Base-by-base conservation (phyloP, 139 green algal species). In the Coelastrella sp. region DNA sequence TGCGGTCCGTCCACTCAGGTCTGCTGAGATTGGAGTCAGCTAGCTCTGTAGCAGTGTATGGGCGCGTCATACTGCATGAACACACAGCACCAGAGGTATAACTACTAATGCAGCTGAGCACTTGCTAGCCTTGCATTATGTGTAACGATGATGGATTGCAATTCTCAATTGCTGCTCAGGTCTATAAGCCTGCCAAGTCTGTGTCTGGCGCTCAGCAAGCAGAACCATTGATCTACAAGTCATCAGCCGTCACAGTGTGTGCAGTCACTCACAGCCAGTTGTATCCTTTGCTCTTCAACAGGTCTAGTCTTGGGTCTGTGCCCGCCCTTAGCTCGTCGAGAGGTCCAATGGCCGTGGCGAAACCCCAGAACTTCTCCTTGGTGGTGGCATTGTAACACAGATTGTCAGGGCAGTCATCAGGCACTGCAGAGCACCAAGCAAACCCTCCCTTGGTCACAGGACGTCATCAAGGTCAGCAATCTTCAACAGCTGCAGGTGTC, bases 41-140 rank as follows among this genome's bases (percentile, higher is more conserved):
- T 32, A 45, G 79, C 84, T 88, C 84, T 2, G 84, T 81, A 25
- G 63, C 53, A 2, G 84, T 88, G 45, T 84, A 88, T 15, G 84
- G 84, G 2, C 84, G 84, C 13, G 74, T 88, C 84, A 88, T 85
- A 25, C 83, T 88, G 82, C 81, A 82, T n/a, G n/a, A n/a, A n/a
- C n/a, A n/a, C n/a, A n/a, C n/a, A n/a, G n/a, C n/a, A n/a, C n/a
- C n/a, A n/a, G n/a, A n/a, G n/a, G n/a, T n/a, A n/a, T n/a, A n/a
- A n/a, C n/a, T n/a, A n/a, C n/a, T n/a, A n/a, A n/a, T n/a, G n/a
- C n/a, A n/a, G n/a, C n/a, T n/a, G n/a, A n/a, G n/a, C n/a, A n/a
- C n/a, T n/a, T n/a, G n/a, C n/a, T n/a, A n/a, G n/a, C n/a, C n/a
- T n/a, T n/a, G n/a, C n/a, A n/a, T n/a, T n/a, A n/a, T n/a, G n/a